Percentiles rank a stretch among this genome's conserved stretches.
Conservation (phyloP, 2,329 filamentous ascomycete genomes). For the Venturia asperata region DNA sequence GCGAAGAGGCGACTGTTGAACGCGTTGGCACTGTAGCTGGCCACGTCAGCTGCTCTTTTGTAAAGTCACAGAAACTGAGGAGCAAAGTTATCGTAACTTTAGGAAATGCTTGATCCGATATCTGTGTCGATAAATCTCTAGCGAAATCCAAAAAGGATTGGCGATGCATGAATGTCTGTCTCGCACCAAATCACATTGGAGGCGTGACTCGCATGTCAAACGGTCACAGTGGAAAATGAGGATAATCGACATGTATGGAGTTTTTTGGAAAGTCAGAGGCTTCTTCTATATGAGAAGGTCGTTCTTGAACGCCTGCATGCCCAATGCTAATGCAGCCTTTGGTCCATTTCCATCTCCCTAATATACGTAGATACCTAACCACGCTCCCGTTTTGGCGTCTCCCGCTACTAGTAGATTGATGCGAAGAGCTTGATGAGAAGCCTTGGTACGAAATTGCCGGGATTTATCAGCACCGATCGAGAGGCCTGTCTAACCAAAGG, state of each 20-base stretch:
- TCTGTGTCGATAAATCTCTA: too few relatives aligned
- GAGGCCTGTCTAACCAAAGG: too few relatives aligned
- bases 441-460: too few relatives aligned
- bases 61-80: not conserved
- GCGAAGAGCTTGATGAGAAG: too few relatives aligned
- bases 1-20: not conserved
- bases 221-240: not conserved
- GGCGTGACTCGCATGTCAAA: too few relatives aligned
- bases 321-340: not conserved
- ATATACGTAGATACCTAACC: not conserved
- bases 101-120: too few relatives aligned
- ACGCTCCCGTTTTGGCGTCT: not conserved
- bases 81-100: too few relatives aligned
- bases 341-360: too few relatives aligned
- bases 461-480: too few relatives aligned
- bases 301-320: not conserved
- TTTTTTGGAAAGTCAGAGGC: not conserved
- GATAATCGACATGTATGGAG: not conserved
- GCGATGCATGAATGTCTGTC: too few relatives aligned
- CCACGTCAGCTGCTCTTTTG: slow-evolving; percentile 7
- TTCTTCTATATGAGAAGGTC: not conserved
- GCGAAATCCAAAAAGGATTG: too few relatives aligned
- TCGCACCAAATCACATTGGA: too few relatives aligned
- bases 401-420: not conserved
- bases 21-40: not conserved